Percentiles rank a stretch among this genome's conserved stretches.
These are phyloP conservation scores for Triticum timopheevii DNA, from an alignment of 176 grass and related monocot species.

Conservation along the genomic window DNA sequence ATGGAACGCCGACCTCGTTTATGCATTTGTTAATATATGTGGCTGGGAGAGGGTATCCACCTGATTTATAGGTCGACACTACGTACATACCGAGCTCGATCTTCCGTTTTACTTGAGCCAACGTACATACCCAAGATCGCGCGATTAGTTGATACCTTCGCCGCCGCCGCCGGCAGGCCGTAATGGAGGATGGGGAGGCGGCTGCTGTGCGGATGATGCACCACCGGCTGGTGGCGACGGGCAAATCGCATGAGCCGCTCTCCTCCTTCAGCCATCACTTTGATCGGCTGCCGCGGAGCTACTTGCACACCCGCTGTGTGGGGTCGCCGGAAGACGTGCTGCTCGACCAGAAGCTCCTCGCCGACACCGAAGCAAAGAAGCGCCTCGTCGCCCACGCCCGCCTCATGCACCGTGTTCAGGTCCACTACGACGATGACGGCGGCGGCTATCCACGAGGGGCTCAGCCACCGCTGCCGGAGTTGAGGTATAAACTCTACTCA, in stretches of 20 bases:
- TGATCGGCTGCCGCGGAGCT: neutral
- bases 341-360: neutral
- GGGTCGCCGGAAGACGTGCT: conserved; percentile 8
- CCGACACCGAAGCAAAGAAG: neutral
- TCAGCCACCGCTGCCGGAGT: neutral
- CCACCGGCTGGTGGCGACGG: neutral
- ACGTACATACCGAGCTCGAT: no score
- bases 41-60: neutral
- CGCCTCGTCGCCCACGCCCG: neutral
- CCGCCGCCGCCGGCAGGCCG: neutral
- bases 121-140: neutral
- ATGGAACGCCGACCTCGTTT: neutral
- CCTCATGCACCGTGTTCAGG: neutral
- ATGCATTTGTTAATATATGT: neutral
- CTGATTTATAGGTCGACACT: neutral
- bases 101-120: no score
- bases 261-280: neutral
- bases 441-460: neutral
- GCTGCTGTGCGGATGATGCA: neutral
- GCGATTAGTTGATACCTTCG: neutral
- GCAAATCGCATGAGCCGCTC: neutral
- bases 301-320: neutral
- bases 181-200: neutral
- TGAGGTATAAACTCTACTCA: neutral
- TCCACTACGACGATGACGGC: neutral